Base-by-base conservation (phyloP, 805 yeast genomes). In the Yarrowia sp. region DNA sequence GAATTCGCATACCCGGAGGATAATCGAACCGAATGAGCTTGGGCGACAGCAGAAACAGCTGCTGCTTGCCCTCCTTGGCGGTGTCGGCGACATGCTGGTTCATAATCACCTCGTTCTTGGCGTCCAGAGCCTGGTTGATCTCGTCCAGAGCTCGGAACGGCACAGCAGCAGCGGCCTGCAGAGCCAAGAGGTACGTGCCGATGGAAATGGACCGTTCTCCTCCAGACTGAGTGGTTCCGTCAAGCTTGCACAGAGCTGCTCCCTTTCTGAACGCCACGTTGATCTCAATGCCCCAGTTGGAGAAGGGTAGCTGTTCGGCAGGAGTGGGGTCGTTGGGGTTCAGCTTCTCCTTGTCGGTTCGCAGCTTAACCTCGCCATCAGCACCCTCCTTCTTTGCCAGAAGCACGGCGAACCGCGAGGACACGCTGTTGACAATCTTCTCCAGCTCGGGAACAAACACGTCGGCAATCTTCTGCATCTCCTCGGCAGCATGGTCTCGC, bases 121-220 rank as follows among this genome's bases (percentile, higher is more conserved):
- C 90, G 79, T 95, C 99, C 98, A 95, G 93, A 72, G 99, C 99
- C 79, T 95, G 99, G 76, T 95, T 95, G 70, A 95, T 96, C 80
- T 95, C 99, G 78, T 95, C 99, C 9, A 95, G 97, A 2, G 94
- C 93, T 74, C 98, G 82, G 74, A 95, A 92, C 10, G 99, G 98
- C 0, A 97, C 91, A 36, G 84, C 84, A 0, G 98, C 88, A 68
- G 90, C 82, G 12, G 92, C 94, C 79, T 95, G 99, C 70, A 95
- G 80, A 1, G 98, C 88, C 82, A 95, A 90, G 74, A 95, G 84
- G 75, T 90, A 95, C 65, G 93, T 85, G 2, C 94, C 94, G 0
- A 98, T 95, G 0, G 98, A 88, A 0, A 95, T 97, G 0, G 98
- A 96, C 74, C 97, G 85, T 77, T 95, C 99, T 63, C 99, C 99